Conservation (phyloP, 371 early-diverging fungal genomes). For the Mucor velutinosus region DNA sequence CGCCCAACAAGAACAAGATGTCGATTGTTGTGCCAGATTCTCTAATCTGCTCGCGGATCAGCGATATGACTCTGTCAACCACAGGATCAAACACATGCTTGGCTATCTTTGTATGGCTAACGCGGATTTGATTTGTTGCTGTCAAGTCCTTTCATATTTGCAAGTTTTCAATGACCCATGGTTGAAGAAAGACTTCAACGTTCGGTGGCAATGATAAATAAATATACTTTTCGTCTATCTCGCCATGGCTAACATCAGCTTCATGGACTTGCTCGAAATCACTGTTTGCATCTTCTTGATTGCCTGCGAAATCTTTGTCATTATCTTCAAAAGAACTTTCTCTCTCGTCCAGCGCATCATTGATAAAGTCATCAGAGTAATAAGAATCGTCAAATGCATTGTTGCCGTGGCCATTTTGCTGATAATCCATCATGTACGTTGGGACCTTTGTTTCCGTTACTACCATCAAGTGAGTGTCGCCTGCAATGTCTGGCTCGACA, state of each 20-base stretch:
- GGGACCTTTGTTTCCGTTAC: not conserved
- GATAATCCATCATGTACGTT: not conserved
- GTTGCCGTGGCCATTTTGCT: not conserved
- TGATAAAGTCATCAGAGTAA: not conserved
- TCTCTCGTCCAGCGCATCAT: not conserved
- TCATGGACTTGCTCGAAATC: not conserved
- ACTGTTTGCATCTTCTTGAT: not conserved
- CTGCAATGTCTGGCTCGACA: not conserved
- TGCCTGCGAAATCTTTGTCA: not conserved
- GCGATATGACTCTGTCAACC: constrained; percentile 26
- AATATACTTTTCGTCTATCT: not conserved
- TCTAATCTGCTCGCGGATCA: constrained; percentile 35
- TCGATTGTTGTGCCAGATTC: constrained; percentile 18
- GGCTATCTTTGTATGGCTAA: constrained; percentile 10
- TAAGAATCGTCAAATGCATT: not conserved
- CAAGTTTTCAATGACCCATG: not conserved
- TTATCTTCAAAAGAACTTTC: not conserved
- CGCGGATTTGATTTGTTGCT: not conserved
- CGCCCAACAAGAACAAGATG: constrained; percentile 45
- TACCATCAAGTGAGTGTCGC: not conserved
- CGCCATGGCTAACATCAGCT: not conserved
- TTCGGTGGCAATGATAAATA: not conserved
- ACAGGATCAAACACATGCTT: constrained; percentile 44
- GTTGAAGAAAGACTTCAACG: not conserved
- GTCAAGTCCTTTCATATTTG: not conserved